Conservation (phyloP, 2,329 filamentous ascomycete species). For the Aspergillus sp. region DNA sequence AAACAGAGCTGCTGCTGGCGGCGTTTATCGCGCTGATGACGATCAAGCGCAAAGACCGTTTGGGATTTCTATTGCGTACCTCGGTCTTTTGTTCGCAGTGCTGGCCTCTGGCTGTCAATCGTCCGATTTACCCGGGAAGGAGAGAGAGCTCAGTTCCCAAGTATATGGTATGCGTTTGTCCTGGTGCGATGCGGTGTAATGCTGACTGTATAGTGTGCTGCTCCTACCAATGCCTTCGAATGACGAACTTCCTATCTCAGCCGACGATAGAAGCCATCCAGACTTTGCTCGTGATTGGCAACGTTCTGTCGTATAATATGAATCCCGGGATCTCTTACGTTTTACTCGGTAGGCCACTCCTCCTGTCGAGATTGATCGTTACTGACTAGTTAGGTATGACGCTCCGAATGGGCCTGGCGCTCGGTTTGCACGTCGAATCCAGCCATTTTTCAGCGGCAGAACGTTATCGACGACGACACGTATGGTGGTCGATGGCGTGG, state of each 20-base stretch:
- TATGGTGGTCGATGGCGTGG: conserved; percentile 64
- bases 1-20: conserved; percentile 48
- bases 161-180: conserved; percentile 53
- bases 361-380: not conserved
- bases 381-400: conserved; percentile 49
- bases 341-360: conserved; percentile 46
- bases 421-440: conserved; percentile 60
- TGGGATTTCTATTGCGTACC: conserved; percentile 58
- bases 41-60: conserved; percentile 57
- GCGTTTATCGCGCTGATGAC: conserved; percentile 41
- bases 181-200: not conserved
- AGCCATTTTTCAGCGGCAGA: conserved; percentile 53
- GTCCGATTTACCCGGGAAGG: conserved; percentile 57
- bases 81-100: conserved; percentile 61
- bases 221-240: conserved; percentile 63
- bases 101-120: conserved; percentile 64
- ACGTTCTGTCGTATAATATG: conserved; percentile 63
- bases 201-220: conserved; percentile 55
- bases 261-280: conserved; percentile 62
- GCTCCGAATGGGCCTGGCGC: conserved; percentile 59
- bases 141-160: conserved; percentile 63
- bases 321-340: conserved; percentile 65
- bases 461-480: conserved; percentile 44
- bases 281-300: conserved; percentile 61
- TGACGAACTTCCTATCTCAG: conserved; percentile 64